Conservation (phyloP, 306 rosid genomes). For the Fragaria iinumae region DNA sequence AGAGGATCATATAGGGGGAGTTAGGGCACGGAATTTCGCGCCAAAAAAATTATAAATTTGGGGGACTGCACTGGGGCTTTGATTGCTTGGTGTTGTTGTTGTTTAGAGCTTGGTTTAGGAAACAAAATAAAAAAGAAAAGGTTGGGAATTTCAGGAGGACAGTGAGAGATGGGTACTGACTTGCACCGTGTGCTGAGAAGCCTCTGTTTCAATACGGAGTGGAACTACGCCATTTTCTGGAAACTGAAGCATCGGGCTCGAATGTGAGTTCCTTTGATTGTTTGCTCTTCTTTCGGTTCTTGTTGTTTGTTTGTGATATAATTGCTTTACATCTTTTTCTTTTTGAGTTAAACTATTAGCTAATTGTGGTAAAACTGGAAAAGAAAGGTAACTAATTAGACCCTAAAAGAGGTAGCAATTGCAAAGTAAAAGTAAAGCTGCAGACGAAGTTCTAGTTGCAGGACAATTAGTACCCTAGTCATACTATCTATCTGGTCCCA, state of each 20-base stretch:
- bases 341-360: not conserved
- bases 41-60: conserved; percentile 22
- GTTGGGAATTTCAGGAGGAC: conserved; percentile 18
- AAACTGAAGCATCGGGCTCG: conserved; percentile 81
- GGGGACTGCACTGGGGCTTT: conserved; percentile 9
- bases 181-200: conserved; percentile 66
- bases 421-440: not conserved
- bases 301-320: not conserved
- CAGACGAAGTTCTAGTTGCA: not conserved
- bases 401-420: not conserved
- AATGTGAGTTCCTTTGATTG: conserved; percentile 46
- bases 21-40: conserved; percentile 40
- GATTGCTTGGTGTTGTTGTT: conserved; percentile 7
- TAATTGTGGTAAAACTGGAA: not conserved
- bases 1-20: conserved; percentile 99
- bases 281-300: not conserved
- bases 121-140: conserved; percentile 1
- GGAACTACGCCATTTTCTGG: conserved; percentile 98
- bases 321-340: not conserved
- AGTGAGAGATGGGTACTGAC: conserved; percentile 55
- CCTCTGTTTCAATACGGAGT: conserved; percentile 75
- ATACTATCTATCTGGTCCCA: not conserved
- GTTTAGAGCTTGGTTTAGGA: conserved; percentile 30
- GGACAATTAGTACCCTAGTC: not conserved
- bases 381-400: not conserved